phyloP scores from a whole-genome alignment of 495 filamentous ascomycete species.

The Jackrogersella minutella region DNA sequence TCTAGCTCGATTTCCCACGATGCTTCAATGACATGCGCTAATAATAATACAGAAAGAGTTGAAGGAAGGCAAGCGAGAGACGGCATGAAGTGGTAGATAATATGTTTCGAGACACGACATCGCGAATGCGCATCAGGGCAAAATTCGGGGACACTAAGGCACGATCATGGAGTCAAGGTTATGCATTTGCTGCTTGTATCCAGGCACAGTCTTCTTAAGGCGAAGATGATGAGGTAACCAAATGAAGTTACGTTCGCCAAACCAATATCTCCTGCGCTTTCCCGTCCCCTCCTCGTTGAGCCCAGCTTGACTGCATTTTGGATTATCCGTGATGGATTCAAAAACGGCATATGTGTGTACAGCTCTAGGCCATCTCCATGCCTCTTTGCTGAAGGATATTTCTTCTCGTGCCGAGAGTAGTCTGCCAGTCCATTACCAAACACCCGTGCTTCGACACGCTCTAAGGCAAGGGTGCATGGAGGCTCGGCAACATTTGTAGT shows the following conservation, averaged over 20 bases:
- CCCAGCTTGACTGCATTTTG: neutral
- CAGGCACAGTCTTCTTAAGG: constrained; percentile 42
- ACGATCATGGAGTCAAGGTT: constrained; percentile 49
- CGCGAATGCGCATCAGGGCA: constrained; percentile 46
- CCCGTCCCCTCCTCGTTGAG: neutral
- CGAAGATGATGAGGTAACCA: constrained; percentile 43
- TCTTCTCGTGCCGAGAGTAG: constrained; percentile 91
- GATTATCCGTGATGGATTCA: constrained; percentile 11
- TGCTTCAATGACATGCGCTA: constrained; percentile 28
- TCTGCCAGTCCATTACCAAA: constrained; percentile 89
- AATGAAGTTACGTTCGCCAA: constrained; percentile 35
- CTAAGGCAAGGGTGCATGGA: constrained; percentile 86
- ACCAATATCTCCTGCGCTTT: constrained; percentile 7
- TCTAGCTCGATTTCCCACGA: neutral
- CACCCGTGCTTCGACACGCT: constrained; percentile 67
- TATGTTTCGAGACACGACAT: constrained; percentile 42
- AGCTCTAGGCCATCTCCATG: constrained; percentile 79
- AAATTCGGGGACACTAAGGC: constrained; percentile 41
- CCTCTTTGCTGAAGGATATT: constrained; percentile 91
- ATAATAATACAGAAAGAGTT: constrained; percentile 86
- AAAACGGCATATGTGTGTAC: constrained; percentile 99
- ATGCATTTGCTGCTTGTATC: constrained; percentile 47
- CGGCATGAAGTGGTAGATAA: constrained; percentile 69
- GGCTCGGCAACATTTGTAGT: constrained; percentile 72
- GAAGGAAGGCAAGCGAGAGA: constrained; percentile 93